These are phyloP conservation scores for Halteria grandinella DNA, from an alignment of 73 alveolate genomes.

Conservation along the genomic window DNA sequence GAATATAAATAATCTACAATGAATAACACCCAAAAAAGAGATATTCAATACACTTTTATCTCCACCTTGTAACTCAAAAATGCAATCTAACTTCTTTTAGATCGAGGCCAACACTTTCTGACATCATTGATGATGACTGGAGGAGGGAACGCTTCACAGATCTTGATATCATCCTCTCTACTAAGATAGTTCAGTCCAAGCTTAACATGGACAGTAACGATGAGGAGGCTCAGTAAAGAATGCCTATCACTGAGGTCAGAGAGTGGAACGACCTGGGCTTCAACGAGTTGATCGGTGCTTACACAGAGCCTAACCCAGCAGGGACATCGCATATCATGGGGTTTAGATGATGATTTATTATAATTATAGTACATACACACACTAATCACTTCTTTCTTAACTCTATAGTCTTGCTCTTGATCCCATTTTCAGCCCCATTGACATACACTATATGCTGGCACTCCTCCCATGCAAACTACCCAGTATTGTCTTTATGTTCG, in stretches of 20 bases:
- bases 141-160: conserved; percentile 60
- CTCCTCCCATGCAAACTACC: conserved; percentile 35
- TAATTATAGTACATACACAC: background rate
- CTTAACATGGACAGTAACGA: conserved; percentile 58
- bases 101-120: conserved; percentile 24
- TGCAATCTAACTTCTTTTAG: background rate
- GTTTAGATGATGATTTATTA: conserved; percentile 22
- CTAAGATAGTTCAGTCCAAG: conserved; percentile 48
- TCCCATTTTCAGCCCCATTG: conserved; percentile 23
- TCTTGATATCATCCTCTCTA: conserved; percentile 57
- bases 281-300: conserved; percentile 43
- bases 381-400: background rate
- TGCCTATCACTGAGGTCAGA: conserved; percentile 54
- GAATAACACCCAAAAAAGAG: conserved; percentile 62
- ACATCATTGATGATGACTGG: conserved; percentile 68
- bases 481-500: conserved; percentile 41
- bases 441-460: conserved; percentile 37
- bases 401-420: conserved; percentile 7
- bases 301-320: conserved; percentile 20
- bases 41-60: conserved; percentile 43
- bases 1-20: background rate
- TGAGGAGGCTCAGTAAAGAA: conserved; percentile 46
- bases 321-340: too few species aligned
- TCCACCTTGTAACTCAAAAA: conserved; percentile 9
- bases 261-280: conserved; percentile 65